phyloP scores from a whole-genome alignment of 2,329 filamentous ascomycete species.

The Macrophomina phaseolina region DNA sequence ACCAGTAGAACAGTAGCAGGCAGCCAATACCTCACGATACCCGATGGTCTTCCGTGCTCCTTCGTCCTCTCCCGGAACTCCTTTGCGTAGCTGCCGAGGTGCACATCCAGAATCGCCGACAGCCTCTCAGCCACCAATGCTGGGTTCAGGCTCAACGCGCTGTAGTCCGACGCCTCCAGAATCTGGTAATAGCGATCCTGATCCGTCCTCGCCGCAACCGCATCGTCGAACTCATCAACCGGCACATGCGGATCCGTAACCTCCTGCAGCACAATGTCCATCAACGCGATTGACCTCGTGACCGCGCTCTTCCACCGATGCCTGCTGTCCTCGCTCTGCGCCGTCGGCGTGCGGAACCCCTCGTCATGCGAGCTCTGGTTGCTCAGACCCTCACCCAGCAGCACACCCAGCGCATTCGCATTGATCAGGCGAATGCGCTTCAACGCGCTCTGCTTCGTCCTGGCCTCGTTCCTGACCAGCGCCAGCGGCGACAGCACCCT shows the following conservation, averaged over 20 bases:
- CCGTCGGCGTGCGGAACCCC: conserved; percentile 50
- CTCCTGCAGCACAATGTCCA: conserved; percentile 82
- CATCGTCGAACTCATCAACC: conserved; percentile 61
- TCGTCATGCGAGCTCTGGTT: conserved; percentile 64
- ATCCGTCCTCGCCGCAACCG: conserved; percentile 62
- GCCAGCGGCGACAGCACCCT: conserved; percentile 80
- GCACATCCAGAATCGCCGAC: conserved; percentile 69
- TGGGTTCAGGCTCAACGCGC: conserved; percentile 43
- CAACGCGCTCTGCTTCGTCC: conserved; percentile 73
- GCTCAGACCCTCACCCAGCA: conserved; percentile 84
- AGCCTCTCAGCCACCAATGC: conserved; percentile 70
- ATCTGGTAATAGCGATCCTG: conserved; percentile 54
- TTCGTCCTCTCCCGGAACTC: conserved; percentile 62
- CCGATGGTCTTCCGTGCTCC: conserved; percentile 76
- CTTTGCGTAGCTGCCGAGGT: conserved; percentile 70
- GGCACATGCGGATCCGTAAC: conserved; percentile 66
- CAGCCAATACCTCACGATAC: conserved; percentile 85
- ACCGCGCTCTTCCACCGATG: conserved; percentile 75
- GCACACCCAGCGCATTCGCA: conserved; percentile 82
- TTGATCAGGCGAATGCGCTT: conserved; percentile 78
- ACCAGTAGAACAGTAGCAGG: conserved; percentile 69
- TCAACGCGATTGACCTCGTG: conserved; percentile 79
- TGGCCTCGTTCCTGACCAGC: conserved; percentile 74
- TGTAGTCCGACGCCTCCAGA: conserved; percentile 40
- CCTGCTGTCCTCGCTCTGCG: conserved; percentile 50